phyloP scores from a whole-genome alignment of 1,139 yeast species.

The Yamadazyma dendronema region DNA sequence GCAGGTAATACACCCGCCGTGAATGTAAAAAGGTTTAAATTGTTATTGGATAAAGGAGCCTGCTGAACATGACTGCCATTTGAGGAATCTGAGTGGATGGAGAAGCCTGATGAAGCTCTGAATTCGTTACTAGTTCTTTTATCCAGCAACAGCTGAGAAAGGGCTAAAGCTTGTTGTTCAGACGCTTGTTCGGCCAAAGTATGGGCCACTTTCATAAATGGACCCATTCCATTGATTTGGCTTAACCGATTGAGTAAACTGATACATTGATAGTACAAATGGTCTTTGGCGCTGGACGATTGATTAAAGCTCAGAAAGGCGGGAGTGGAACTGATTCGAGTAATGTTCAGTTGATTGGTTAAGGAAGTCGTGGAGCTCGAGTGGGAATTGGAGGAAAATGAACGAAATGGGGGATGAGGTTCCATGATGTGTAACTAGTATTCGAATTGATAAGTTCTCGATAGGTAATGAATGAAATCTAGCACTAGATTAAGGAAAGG shows the following conservation, averaged over 20 bases:
- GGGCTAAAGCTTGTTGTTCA: conserved; percentile 69
- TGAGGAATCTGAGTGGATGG: conserved; percentile 23
- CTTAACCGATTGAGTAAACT: conserved; percentile 57
- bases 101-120: conserved; percentile 23
- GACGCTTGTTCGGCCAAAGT: conserved; percentile 60
- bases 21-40: conserved; percentile 51
- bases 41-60: conserved; percentile 13
- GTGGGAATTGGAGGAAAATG: conserved; percentile 37
- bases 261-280: conserved; percentile 71
- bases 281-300: conserved; percentile 64
- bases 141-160: conserved; percentile 40
- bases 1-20: conserved; percentile 78
- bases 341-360: conserved; percentile 24
- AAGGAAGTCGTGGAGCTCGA: conserved; percentile 22
- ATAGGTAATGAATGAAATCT: conserved; percentile 1
- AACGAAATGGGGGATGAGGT: conserved; percentile 31
- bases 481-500: too few relatives aligned
- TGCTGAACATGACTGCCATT: conserved; percentile 4
- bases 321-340: conserved; percentile 45
- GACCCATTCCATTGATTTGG: conserved; percentile 67
- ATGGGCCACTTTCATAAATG: conserved; percentile 61
- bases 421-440: conserved; percentile 16
- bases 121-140: conserved; percentile 20
- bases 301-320: conserved; percentile 52
- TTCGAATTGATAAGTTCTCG: neutral